Base-by-base conservation (phyloP, 768 basidiomycete species). In the Tephrocybe sp. region DNA sequence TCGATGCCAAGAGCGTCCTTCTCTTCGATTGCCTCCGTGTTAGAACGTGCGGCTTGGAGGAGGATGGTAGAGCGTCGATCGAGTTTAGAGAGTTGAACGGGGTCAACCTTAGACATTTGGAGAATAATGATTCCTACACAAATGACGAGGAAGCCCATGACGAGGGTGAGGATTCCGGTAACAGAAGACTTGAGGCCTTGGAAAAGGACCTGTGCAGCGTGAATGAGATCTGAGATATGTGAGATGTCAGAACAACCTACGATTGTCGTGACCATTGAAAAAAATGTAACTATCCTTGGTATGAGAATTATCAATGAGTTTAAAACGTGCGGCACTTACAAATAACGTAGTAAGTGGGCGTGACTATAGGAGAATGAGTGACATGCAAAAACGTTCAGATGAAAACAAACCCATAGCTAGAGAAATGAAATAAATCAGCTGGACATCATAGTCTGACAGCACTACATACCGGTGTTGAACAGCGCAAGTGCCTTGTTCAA, bases 21-120 rank as follows among this genome's bases (percentile, higher is more conserved):
- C 67, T 93, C 92, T 48, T 85, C 85, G 31, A 76, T 59, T 0
- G 73, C 72, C 56, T 89, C 86, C 2, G 88, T 89, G 39, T 84
- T 82, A 19, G 74, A 64, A 16, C 84, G 81, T 1, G 92, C 79
- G n/a, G 92, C 95, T 67, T 91, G 85, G 30, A 99, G 79, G 19
- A 99, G 82, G 42, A 98, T 79, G 0, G 97, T 98, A 1, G 91
- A 89, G 31, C 88, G 80, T 14, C 96, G 79, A 65, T 98, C 97
- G 60, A 99, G 87, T 42, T 83, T 82, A 51, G 74, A 74, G 62
- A 98, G 77, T 48, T 83, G 70, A 16, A 74, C 76, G 9, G 97
- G 96, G 63, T 99, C 96, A 58, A 98, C 83, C 71, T 92, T 92
- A 65, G 88, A 92, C 82, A 96, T 87, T 69, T 99, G 97, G 7